Evolutionary conservation across 1,284 basidiomycete genomes (phyloP), one percentile per base, ranked within the genome.

Genomic region (Neonothopanus nambi): DNA sequence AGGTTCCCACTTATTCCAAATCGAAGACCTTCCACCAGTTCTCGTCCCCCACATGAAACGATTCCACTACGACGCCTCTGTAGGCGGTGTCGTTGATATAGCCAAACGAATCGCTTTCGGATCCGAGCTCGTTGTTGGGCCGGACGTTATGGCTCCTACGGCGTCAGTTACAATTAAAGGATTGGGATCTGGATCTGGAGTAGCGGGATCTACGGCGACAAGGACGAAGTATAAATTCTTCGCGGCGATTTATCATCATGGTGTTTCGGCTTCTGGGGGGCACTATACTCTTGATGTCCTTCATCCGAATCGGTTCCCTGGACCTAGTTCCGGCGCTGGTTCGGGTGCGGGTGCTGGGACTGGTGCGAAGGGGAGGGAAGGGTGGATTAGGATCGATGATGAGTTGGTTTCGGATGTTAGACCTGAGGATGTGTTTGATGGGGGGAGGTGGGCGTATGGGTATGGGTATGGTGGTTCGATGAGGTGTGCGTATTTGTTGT

Each of bases 331-430:
- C 2, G 20, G 28, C 3, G 23, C 56, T 15, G 52, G 59, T 3
- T 55, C 48, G 3, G 67, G 57, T 37, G 47, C 41, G 11, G 39
- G 45, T 2, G 39, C 43, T 30, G 12, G 36, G 44, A 28, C 20
- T 24, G 23, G 69, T 20, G 65, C 67, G 47, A 70, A 79, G 2
- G 81, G 87, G 64, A 28, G 26, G 26, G n/a, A n/a, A n/a, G n/a
- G n/a, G n/a, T 98, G 93, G 96, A 80, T 97, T 55, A 87, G 95
- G 57, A 91, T 98, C 54, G 95, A 98, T 70, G 95, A 98, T 65
- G 94, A 96, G 68, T 73, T 87, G 5, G 89, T 93, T n/a, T 84
- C 84, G 28, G 85, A 91, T 56, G 79, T 95, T 38, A 74, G 82
- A n/a, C 73, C 77, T 1, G 87, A 91, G 42, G 87, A 94, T 63